These are phyloP conservation scores for Pythium utonaiense DNA, from an alignment of 352 stramenopile genomes.

Conservation along the genomic window DNA sequence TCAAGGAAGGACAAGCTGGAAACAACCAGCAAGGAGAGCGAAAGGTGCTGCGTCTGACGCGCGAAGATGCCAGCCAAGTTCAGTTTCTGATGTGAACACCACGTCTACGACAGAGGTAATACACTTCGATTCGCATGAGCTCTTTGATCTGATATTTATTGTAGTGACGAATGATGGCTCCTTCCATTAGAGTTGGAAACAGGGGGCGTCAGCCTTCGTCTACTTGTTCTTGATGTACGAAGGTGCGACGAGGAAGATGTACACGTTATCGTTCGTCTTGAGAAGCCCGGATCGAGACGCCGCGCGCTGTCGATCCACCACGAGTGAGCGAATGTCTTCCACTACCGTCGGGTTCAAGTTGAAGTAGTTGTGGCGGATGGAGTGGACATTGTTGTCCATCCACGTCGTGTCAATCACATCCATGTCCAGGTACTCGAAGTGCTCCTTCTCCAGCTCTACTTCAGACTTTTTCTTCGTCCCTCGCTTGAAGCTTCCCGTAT, in stretches of 20 bases:
- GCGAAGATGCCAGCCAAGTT: constrained; percentile 79
- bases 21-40: constrained; percentile 31
- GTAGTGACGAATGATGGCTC: too few species aligned
- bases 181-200: too few species aligned
- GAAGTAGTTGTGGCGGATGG: constrained; percentile 55
- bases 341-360: constrained; percentile 60
- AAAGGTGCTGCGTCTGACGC: constrained; percentile 62
- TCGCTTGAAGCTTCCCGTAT: constrained; percentile 1
- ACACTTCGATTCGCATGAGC: too few species aligned
- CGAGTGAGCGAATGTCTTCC: constrained; percentile 31
- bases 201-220: too few species aligned
- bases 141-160: too few species aligned
- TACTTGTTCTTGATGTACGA: constrained; percentile 11
- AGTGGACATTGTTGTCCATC: constrained; percentile 56
- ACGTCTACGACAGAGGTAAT: too few species aligned
- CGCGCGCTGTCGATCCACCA: constrained; percentile 26
- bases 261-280: constrained; percentile 30
- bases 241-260: constrained; percentile 33
- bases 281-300: constrained; percentile 25
- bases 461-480: not conserved
- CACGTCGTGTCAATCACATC: constrained; percentile 73
- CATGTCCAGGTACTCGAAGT: constrained; percentile 47
- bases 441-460: too few species aligned
- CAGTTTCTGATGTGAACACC: constrained; percentile 72
- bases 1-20: constrained; percentile 37